Percentiles rank a stretch among this genome's conserved stretches.
Conservation (phyloP, 139 green algal genomes). For the Bryopsis sp. region DNA sequence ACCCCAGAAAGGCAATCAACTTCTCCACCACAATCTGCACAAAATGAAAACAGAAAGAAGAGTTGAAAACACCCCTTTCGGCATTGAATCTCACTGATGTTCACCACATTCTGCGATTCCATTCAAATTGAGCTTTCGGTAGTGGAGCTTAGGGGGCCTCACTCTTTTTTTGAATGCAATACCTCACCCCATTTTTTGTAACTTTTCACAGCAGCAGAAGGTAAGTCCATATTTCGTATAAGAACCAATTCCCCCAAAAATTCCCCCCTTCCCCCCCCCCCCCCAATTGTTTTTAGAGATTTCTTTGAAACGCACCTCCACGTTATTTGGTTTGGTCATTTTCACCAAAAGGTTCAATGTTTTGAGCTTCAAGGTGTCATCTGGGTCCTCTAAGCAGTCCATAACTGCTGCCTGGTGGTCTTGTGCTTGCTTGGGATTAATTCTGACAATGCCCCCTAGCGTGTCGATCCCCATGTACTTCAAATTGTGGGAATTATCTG, state of each 20-base stretch:
- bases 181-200: too few species aligned
- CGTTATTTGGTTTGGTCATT: constrained; percentile 91
- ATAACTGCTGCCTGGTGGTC: constrained; percentile 81
- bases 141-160: neutral
- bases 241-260: constrained; percentile 5
- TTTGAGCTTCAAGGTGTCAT: constrained; percentile 89
- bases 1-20: constrained; percentile 80
- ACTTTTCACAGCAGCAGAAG: too few species aligned
- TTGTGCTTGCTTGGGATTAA: constrained; percentile 53
- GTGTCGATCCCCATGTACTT: constrained; percentile 80
- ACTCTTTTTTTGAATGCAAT: too few species aligned
- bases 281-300: too few species aligned
- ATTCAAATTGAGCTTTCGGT: neutral
- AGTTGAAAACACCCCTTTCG: neutral
- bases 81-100: neutral
- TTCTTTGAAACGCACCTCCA: constrained; percentile 62
- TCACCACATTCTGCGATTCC: neutral
- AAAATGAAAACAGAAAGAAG: neutral
- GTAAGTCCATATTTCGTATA: too few species aligned
- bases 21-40: constrained; percentile 78
- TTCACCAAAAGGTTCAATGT: constrained; percentile 92
- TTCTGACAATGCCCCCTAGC: constrained; percentile 65
- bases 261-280: too few species aligned
- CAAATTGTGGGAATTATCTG: constrained; percentile 71
- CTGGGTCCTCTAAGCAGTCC: constrained; percentile 91